phyloP scores from a whole-genome alignment of 305 asterid genomes.

The Solanum hybrid region DNA sequence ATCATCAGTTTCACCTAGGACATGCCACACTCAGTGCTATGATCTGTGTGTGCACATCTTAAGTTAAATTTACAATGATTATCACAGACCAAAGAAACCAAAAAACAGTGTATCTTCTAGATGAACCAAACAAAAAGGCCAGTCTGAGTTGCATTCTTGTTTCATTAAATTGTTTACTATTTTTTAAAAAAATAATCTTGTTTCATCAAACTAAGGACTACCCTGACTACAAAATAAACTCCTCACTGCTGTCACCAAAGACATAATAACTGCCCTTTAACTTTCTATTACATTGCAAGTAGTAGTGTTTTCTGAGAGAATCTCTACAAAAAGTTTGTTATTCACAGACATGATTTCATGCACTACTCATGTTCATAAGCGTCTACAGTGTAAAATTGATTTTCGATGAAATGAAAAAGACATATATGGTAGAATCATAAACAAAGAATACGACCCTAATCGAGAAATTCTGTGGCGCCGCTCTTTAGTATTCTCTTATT shows the following conservation, averaged over 20 bases:
- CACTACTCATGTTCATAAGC: background rate
- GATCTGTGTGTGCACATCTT: background rate
- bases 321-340: background rate
- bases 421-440: background rate
- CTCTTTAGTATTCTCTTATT: background rate
- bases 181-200: background rate
- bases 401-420: background rate
- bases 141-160: background rate
- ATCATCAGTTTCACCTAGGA: background rate
- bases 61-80: background rate
- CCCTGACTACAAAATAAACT: background rate
- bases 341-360: background rate
- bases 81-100: background rate
- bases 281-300: background rate
- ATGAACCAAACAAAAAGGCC: background rate
- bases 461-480: background rate
- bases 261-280: background rate
- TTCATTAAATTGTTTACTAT: background rate
- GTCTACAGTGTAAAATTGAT: background rate
- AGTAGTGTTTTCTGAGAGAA: background rate
- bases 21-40: background rate
- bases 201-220: background rate
- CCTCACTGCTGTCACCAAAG: background rate
- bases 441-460: background rate
- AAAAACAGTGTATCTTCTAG: background rate